phyloP scores from a whole-genome alignment of 2,329 filamentous ascomycete genomes.

The Cryphonectria carpinicola region DNA sequence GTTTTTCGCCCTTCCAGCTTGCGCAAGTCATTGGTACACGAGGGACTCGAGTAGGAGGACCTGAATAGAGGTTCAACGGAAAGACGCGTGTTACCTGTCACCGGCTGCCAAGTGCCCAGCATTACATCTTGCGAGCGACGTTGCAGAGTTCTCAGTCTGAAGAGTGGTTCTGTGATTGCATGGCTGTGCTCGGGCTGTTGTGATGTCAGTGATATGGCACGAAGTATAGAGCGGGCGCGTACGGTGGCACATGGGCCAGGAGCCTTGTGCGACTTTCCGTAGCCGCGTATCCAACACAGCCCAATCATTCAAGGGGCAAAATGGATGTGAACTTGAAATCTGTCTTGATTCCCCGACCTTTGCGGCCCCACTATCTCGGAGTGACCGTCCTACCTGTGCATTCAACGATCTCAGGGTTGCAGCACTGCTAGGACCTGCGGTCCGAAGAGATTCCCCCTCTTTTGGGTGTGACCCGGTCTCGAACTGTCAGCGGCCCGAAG shows the following conservation, averaged over 20 bases:
- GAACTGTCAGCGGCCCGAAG: conserved; percentile 23
- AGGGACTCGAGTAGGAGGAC: not conserved
- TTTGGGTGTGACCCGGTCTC: conserved; percentile 12
- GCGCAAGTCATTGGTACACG: not conserved
- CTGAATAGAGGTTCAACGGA: not conserved
- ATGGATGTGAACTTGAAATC: not conserved
- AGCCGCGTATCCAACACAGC: not conserved
- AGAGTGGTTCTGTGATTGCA: not conserved
- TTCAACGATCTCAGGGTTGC: conserved; percentile 21
- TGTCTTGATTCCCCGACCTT: conserved; percentile 12
- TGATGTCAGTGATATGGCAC: not conserved
- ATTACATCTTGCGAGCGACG: not conserved
- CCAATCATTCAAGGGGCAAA: not conserved
- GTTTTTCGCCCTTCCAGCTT: not conserved
- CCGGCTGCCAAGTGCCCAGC: not conserved
- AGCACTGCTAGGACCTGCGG: conserved; percentile 28
- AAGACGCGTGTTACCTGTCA: not conserved
- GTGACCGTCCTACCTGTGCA: conserved; percentile 10
- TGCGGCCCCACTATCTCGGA: conserved; percentile 9
- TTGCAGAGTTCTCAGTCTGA: not conserved
- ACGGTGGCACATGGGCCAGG: not conserved
- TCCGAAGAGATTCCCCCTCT: conserved; percentile 27
- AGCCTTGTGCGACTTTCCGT: not conserved
- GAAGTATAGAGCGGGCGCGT: not conserved
- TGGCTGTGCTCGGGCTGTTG: not conserved